Evolutionary conservation across 2,329 filamentous ascomycete genomes (phyloP).

Genomic region (Harringtonia aguacate): DNA sequence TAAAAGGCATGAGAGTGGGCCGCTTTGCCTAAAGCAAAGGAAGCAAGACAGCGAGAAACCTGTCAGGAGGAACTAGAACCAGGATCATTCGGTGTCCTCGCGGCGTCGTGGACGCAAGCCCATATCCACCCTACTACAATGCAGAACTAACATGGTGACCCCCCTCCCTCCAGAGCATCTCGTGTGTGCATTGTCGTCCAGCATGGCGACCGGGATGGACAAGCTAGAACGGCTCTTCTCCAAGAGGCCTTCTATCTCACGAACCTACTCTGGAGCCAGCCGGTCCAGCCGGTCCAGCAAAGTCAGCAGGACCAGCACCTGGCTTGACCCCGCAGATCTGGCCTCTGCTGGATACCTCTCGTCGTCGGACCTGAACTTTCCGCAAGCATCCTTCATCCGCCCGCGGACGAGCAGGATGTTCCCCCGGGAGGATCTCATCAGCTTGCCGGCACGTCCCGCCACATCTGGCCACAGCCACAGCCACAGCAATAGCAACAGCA

Average conservation of each 20-base stretch:
- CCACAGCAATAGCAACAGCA: neutral
- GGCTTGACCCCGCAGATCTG: neutral
- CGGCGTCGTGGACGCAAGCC: too few species aligned
- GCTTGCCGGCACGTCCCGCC: conserved; percentile 2
- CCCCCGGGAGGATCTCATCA: conserved; percentile 37
- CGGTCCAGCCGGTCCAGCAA: conserved; percentile 4
- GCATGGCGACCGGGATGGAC: conserved; percentile 39
- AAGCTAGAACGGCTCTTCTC: conserved; percentile 42
- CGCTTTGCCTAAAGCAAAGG: too few species aligned
- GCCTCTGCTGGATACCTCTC: conserved; percentile 10
- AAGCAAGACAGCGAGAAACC: too few species aligned
- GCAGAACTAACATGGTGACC: too few species aligned
- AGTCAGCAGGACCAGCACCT: conserved; percentile 1
- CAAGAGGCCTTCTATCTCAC: conserved; percentile 24
- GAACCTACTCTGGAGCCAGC: too few species aligned
- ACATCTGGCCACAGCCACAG: conserved; percentile 2
- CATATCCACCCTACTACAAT: too few species aligned
- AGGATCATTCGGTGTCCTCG: too few species aligned
- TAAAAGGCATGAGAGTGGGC: too few species aligned
- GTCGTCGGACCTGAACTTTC: conserved; percentile 24
- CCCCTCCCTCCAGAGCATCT: neutral
- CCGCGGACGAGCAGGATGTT: conserved; percentile 44
- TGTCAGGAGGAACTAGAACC: too few species aligned
- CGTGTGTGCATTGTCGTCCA: conserved; percentile 9
- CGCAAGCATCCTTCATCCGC: conserved; percentile 43